Conservation (phyloP, 1,139 yeast species). For the Zygosaccharomyces pseudobailii region DNA sequence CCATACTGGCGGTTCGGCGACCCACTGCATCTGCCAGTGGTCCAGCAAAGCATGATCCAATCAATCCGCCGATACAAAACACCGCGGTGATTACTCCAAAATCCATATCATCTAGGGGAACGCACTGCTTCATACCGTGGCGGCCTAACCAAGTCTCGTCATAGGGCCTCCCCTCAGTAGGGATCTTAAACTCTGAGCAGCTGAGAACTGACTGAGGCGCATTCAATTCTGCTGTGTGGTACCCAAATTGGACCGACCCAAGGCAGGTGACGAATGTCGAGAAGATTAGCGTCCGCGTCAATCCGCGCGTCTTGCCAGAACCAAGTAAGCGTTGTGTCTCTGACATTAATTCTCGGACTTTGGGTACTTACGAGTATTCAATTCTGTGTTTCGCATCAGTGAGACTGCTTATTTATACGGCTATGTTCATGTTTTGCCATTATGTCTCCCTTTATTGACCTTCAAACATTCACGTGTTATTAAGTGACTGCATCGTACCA, state of each 20-base stretch:
- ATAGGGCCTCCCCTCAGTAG: slow-evolving; percentile 27
- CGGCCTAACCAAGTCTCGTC: slow-evolving; percentile 25
- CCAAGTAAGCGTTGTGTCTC: slow-evolving; percentile 10
- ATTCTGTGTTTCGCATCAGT: background rate
- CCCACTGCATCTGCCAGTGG: slow-evolving; percentile 65
- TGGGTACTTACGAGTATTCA: no score
- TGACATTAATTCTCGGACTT: background rate
- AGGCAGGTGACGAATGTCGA: slow-evolving; percentile 50
- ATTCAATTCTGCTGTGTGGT: slow-evolving; percentile 83
- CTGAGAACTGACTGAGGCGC: slow-evolving; percentile 69
- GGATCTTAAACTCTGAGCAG: slow-evolving; percentile 35
- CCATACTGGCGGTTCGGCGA: slow-evolving; percentile 51
- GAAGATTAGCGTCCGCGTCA: slow-evolving; percentile 26
- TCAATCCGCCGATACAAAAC: slow-evolving; percentile 79
- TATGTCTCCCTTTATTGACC: background rate
- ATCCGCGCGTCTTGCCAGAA: background rate
- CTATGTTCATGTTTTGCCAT: background rate
- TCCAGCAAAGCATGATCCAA: slow-evolving; percentile 75
- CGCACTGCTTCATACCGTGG: slow-evolving; percentile 43
- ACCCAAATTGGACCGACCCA: slow-evolving; percentile 80
- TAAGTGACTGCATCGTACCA: background rate
- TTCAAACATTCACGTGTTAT: background rate
- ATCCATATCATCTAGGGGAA: slow-evolving; percentile 57
- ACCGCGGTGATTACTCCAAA: slow-evolving; percentile 80
- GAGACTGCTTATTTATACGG: no score